Evolutionary conservation across 106 monocot genomes (phyloP), one percentile per base, ranked within the genome.

Genomic region (Phalaenopsis equestris): DNA sequence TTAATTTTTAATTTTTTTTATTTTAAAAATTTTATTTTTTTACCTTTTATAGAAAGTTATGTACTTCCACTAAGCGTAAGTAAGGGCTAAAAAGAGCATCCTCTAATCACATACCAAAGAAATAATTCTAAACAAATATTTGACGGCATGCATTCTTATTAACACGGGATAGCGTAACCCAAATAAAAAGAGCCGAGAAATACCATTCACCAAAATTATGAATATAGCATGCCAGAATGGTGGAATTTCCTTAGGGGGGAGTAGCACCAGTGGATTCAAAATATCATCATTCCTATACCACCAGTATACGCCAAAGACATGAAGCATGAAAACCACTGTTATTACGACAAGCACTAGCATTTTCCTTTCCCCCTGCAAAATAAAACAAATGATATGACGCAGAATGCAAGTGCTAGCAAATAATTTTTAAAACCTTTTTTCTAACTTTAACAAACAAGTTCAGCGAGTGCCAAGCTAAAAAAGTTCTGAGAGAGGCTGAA

Each of bases 171-270:
- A 52, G 52, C 6, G 19, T 21, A 61, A 15, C 43, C 3, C 3
- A 45, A 45, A 45, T 45, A 45, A 45, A 45, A 19, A 70, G 15
- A 6, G 56, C 43, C 45, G 68, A 16, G 38, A 73, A 39, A 77
- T 94, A 98, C 97, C 97, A 65, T 98, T 98, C 56, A 94, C 90
- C 86, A 92, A 84, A 73, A 98, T 98, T 49, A 94, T 84, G 76
- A 94, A 98, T 75, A 98, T 87, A 21, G 94, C 94, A 81, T 98
- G 92, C 97, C 97, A 98, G 78, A 98, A 98, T 73, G 94, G 94
- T 64, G 94, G 97, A 78, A 92, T 98, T 72, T 85, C 86, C 85
- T 86, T 92, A 15, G 94, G 94, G 80, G 94, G 90, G 75, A 94
- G 92, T 84, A 94, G 84, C 64, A 88, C 61, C 18, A 94, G 88